phyloP scores from a whole-genome alignment of 2,329 filamentous ascomycete genomes.

The Fusarium tricinctum region DNA sequence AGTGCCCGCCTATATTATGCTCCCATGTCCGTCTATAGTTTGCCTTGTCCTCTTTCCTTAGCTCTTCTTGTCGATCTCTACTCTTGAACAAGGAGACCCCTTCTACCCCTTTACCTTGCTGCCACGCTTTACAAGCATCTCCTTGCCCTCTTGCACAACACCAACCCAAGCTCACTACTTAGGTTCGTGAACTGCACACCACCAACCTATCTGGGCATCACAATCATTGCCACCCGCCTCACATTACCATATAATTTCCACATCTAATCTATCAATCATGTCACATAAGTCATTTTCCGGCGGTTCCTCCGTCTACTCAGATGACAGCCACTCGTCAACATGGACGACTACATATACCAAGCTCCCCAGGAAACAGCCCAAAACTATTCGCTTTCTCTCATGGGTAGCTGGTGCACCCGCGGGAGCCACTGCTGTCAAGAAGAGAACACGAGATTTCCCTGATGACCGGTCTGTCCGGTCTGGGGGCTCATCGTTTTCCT shows the following conservation, averaged over 20 bases:
- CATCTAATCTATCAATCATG: constrained; percentile 11
- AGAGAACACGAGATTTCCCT: constrained; percentile 46
- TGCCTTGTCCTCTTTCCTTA: constrained; percentile 39
- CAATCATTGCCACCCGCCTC: constrained; percentile 35
- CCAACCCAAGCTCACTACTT: constrained; percentile 19
- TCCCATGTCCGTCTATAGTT: constrained; percentile 35
- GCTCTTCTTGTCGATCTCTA: constrained; percentile 37
- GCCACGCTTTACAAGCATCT: constrained; percentile 24
- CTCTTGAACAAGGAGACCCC: constrained; percentile 35
- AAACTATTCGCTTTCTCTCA: constrained; percentile 47
- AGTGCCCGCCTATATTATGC: constrained; percentile 39
- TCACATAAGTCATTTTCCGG: constrained; percentile 27
- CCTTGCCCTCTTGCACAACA: constrained; percentile 23
- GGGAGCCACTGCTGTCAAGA: constrained; percentile 46
- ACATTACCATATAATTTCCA: constrained; percentile 7
- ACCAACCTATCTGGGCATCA: constrained; percentile 9
- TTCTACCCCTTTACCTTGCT: constrained; percentile 11
- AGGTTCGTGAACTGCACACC: constrained; percentile 33
- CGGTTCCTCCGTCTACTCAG: constrained; percentile 43
- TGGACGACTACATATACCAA: constrained; percentile 47
- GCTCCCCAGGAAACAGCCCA: constrained; percentile 46
- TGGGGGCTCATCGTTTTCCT: constrained; percentile 40
- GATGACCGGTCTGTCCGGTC: constrained; percentile 47
- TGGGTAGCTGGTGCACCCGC: constrained; percentile 49
- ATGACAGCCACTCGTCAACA: constrained; percentile 45